phyloP scores from a whole-genome alignment of 805 yeast genomes.

The Saturnispora kantuleensis region DNA sequence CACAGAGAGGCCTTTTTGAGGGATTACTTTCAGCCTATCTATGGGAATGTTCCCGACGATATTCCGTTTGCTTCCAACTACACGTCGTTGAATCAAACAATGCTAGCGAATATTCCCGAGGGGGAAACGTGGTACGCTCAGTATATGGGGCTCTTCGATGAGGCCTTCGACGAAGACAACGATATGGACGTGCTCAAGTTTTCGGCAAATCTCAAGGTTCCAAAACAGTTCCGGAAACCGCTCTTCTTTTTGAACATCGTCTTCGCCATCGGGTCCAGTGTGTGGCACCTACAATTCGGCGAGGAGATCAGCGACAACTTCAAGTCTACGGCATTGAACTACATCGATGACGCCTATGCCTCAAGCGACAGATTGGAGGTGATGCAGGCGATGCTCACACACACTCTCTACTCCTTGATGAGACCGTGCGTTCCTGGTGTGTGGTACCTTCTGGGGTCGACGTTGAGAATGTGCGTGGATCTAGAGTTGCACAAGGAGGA shows the following conservation, averaged over 20 bases:
- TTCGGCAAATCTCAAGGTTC: slow-evolving; percentile 34
- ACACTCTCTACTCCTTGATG: slow-evolving; percentile 71
- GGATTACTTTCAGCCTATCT: slow-evolving; percentile 64
- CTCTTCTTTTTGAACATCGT: slow-evolving; percentile 66
- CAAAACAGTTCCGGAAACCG: slow-evolving; percentile 39
- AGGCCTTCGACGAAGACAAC: slow-evolving; percentile 15
- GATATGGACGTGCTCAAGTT: slow-evolving; percentile 26
- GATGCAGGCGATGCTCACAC: slow-evolving; percentile 58
- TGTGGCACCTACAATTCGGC: slow-evolving; percentile 58
- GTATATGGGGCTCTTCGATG: slow-evolving; percentile 30
- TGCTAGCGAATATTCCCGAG: slow-evolving; percentile 21
- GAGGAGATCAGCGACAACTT: slow-evolving; percentile 60
- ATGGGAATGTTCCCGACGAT: slow-evolving; percentile 52
- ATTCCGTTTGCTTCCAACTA: slow-evolving; percentile 50
- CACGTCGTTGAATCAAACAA: slow-evolving; percentile 34
- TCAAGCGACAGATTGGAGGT: slow-evolving; percentile 58
- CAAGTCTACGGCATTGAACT: slow-evolving; percentile 52
- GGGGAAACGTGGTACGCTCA: slow-evolving; percentile 39
- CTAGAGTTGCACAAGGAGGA: slow-evolving; percentile 71
- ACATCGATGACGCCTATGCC: slow-evolving; percentile 46
- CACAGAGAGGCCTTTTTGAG: slow-evolving; percentile 71
- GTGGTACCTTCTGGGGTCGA: slow-evolving; percentile 85
- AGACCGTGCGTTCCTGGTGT: slow-evolving; percentile 85
- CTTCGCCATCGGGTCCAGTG: slow-evolving; percentile 74
- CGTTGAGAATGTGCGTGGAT: slow-evolving; percentile 71